Conservation (phyloP, 192 early-diverging fungal genomes). For the Entomortierella parvispora region DNA sequence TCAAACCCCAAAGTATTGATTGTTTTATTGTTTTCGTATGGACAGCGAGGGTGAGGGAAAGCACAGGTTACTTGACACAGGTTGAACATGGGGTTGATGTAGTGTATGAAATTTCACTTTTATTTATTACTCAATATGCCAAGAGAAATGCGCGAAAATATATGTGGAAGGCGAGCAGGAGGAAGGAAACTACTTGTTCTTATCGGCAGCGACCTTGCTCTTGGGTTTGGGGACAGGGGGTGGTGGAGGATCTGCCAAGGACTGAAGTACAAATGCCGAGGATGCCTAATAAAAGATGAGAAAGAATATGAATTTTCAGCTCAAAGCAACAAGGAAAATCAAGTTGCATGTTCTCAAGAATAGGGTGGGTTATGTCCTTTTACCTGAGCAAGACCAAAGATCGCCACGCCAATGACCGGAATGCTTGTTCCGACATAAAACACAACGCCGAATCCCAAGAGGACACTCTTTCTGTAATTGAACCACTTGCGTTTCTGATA, state of each 20-base stretch:
- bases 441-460: constrained; percentile 68
- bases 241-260: constrained; percentile 41
- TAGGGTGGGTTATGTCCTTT: too few species aligned
- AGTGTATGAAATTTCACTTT: too few species aligned
- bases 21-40: too few species aligned
- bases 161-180: too few species aligned
- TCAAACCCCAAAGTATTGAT: too few species aligned
- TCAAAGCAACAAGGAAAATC: background rate
- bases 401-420: constrained; percentile 63
- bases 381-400: constrained; percentile 67
- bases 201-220: background rate
- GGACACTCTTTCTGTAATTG: constrained; percentile 59
- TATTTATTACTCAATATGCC: too few species aligned
- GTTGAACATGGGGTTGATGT: too few species aligned
- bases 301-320: background rate
- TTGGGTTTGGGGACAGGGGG: constrained; percentile 34
- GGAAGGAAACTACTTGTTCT: background rate
- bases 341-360: too few species aligned
- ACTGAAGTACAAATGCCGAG: constrained; percentile 33
- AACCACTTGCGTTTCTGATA: constrained; percentile 66
- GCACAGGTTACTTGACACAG: too few species aligned
- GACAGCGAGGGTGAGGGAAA: too few species aligned
- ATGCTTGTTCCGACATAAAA: constrained; percentile 62
- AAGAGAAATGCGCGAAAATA: too few species aligned
- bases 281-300: constrained; percentile 8